These are phyloP conservation scores for Kwoniella sp. DNA, from an alignment of 768 basidiomycete species.

Conservation along the genomic window DNA sequence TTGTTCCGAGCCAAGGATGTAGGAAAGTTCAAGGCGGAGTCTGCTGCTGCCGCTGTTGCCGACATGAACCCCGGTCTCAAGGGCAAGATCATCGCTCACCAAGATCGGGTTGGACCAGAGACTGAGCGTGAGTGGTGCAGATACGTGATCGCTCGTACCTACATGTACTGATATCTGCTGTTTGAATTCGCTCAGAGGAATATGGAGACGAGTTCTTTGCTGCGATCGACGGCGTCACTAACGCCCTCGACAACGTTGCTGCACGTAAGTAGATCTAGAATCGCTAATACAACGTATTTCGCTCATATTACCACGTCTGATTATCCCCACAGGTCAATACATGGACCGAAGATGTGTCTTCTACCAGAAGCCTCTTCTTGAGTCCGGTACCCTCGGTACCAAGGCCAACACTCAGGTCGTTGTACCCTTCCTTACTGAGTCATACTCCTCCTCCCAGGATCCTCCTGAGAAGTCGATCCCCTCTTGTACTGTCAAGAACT, in stretches of 20 bases:
- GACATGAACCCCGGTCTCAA: conserved; percentile 93
- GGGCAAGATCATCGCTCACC: conserved; percentile 81
- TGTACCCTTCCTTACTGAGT: conserved; percentile 90
- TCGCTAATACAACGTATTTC: no score
- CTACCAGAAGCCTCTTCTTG: conserved; percentile 90
- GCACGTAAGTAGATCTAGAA: conserved; percentile 67
- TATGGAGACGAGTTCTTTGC: conserved; percentile 89
- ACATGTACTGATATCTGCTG: not conserved
- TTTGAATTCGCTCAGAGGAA: conserved; percentile 63
- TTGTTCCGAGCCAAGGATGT: conserved; percentile 94
- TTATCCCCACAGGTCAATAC: conserved; percentile 85
- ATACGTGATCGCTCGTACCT: no score
- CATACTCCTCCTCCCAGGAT: conserved; percentile 96
- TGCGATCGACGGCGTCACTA: conserved; percentile 87
- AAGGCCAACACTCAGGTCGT: conserved; percentile 97
- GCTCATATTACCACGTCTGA: no score
- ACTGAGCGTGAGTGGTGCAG: conserved; percentile 74
- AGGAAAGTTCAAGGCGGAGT: conserved; percentile 95
- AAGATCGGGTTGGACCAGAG: conserved; percentile 88
- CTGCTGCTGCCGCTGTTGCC: conserved; percentile 82
- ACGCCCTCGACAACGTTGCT: conserved; percentile 94
- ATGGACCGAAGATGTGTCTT: conserved; percentile 99
- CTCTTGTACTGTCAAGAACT: conserved; percentile 97
- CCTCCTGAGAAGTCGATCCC: conserved; percentile 97
- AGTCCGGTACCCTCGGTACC: conserved; percentile 96